Conservation (phyloP, 768 basidiomycete species). For the Boletus rubropictus region DNA sequence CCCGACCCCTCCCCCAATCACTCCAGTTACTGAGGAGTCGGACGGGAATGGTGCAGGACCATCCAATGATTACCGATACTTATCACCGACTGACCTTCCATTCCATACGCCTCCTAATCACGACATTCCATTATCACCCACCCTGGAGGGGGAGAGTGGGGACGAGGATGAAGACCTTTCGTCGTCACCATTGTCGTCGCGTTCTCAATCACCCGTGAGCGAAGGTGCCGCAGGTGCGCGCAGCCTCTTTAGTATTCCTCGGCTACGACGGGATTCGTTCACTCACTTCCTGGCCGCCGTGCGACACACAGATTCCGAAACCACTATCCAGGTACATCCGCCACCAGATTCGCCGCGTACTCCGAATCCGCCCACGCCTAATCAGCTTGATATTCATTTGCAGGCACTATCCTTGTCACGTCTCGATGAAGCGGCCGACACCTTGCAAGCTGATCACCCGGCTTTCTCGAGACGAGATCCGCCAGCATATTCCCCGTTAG, state of each 20-base stretch:
- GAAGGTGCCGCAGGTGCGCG: conserved; percentile 69
- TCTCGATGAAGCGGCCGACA: conserved; percentile 13
- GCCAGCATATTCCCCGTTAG: conserved; percentile 85
- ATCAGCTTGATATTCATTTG: conserved; percentile 74
- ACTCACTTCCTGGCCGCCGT: conserved; percentile 56
- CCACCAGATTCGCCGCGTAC: conserved; percentile 76
- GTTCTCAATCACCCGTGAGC: conserved; percentile 54
- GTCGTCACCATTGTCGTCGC: conserved; percentile 31
- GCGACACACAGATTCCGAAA: conserved; percentile 61
- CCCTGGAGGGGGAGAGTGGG: conserved; percentile 18
- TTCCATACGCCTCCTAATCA: conserved; percentile 50
- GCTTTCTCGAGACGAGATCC: conserved; percentile 57
- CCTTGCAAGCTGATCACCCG: conserved; percentile 28
- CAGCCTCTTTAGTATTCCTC: conserved; percentile 73
- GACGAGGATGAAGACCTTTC: conserved; percentile 27
- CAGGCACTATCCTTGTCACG: conserved; percentile 43
- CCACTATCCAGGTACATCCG: conserved; percentile 65
- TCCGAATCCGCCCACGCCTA: conserved; percentile 82
- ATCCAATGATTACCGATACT: conserved; percentile 45
- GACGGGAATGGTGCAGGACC: conserved; percentile 46
- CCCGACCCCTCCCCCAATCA: conserved; percentile 59
- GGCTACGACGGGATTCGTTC: conserved; percentile 58
- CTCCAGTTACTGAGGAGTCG: conserved; percentile 66
- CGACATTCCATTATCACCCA: conserved; percentile 42
- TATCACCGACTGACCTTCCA: conserved; percentile 60